These are phyloP conservation scores for Saitoella complicata DNA, from an alignment of 805 yeast species.

Conservation along the genomic window DNA sequence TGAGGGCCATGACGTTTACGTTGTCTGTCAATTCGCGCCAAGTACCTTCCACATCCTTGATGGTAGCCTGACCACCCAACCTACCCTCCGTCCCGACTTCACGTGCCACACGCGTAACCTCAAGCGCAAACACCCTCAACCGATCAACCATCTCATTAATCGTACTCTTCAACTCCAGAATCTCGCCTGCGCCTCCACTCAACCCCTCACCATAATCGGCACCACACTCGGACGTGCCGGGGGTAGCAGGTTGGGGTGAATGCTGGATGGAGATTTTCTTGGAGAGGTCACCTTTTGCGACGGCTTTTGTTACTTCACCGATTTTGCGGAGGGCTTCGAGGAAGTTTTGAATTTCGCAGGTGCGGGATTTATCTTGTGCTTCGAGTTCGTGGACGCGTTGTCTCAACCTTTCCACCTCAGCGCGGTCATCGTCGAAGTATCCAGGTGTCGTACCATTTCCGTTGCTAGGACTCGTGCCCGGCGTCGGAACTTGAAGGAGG, in stretches of 20 bases:
- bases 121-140: slow-evolving; percentile 61
- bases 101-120: slow-evolving; percentile 72
- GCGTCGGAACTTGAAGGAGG: too few relatives aligned
- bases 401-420: too few relatives aligned
- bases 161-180: slow-evolving; percentile 60
- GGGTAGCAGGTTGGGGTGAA: too few relatives aligned
- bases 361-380: too few relatives aligned
- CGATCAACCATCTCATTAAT: slow-evolving; percentile 85
- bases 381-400: too few relatives aligned
- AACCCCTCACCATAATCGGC: too few relatives aligned
- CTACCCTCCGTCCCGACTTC: slow-evolving; percentile 75
- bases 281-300: slow-evolving; percentile 75
- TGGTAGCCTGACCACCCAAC: slow-evolving; percentile 76
- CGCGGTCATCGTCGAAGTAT: too few relatives aligned
- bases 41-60: slow-evolving; percentile 71
- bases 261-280: slow-evolving; percentile 58
- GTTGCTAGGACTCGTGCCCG: too few relatives aligned
- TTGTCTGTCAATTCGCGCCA: slow-evolving; percentile 80
- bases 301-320: slow-evolving; percentile 75
- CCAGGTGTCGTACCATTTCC: too few relatives aligned
- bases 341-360: slow-evolving; percentile 9
- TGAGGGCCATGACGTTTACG: slow-evolving; percentile 78
- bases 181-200: slow-evolving; percentile 43
- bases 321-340: slow-evolving; percentile 60
- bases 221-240: too few relatives aligned